Conservation (phyloP, 441 rosid genomes). For the Geranium incanum region DNA sequence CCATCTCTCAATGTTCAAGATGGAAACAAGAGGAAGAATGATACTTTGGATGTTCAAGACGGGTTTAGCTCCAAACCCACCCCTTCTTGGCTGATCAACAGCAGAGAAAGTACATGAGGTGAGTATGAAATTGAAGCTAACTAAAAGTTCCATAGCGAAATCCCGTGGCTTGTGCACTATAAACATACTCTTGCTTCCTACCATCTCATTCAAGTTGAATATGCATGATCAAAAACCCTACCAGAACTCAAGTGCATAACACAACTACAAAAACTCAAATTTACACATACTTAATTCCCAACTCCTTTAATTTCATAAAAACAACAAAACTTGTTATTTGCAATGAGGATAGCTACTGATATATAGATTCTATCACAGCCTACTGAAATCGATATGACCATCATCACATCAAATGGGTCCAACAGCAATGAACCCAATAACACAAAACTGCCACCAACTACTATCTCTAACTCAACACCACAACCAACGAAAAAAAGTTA, state of each 20-base stretch:
- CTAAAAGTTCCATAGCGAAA: too few relatives aligned
- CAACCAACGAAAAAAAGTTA: background rate
- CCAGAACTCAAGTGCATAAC: too few relatives aligned
- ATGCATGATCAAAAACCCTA: too few relatives aligned
- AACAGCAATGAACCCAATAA: background rate
- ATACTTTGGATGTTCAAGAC: conserved; percentile 9
- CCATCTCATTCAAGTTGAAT: too few relatives aligned
- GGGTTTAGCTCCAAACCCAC: conserved; percentile 12
- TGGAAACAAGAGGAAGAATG: conserved; percentile 5
- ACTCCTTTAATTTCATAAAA: too few relatives aligned
- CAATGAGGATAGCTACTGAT: too few relatives aligned
- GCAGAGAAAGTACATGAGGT: conserved; percentile 5
- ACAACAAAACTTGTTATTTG: too few relatives aligned
- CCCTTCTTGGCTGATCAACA: conserved; percentile 1
- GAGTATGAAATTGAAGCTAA: background rate
- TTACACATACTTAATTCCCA: too few relatives aligned
- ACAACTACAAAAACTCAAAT: too few relatives aligned
- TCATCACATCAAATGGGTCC: background rate
- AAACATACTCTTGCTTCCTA: too few relatives aligned
- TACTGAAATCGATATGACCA: background rate
- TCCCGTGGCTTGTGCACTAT: too few relatives aligned
- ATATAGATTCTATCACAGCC: too few relatives aligned
- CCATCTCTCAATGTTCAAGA: conserved; percentile 42
- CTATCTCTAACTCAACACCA: background rate
- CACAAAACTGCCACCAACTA: background rate